Percentiles rank a stretch among this genome's conserved stretches.
phyloP scores from a whole-genome alignment of 1,139 yeast species.

The Kurtzmaniella natalensis region DNA sequence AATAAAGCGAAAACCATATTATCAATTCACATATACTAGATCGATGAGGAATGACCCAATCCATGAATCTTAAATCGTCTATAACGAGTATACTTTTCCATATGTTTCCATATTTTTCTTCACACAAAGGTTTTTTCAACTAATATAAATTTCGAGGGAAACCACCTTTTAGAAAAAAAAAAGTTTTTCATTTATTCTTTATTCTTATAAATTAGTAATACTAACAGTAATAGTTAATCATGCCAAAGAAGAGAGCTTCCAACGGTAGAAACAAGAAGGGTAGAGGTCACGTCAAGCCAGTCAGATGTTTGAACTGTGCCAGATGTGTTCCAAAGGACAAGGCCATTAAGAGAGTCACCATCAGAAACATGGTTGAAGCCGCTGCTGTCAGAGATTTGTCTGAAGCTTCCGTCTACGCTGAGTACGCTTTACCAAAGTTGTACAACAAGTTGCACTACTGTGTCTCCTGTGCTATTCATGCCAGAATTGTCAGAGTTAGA shows the following conservation, averaged over 20 bases:
- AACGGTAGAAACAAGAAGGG: constrained; percentile 99
- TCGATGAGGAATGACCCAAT: too few species aligned
- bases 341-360: constrained; percentile 99
- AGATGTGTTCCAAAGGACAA: constrained; percentile 99
- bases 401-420: constrained; percentile 98
- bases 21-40: too few species aligned
- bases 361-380: constrained; percentile 99
- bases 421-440: constrained; percentile 99
- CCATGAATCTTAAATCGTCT: too few species aligned
- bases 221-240: constrained; percentile 42
- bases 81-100: too few species aligned
- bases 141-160: too few species aligned
- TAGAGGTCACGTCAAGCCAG: constrained; percentile 99
- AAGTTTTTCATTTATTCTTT: neutral
- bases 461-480: constrained; percentile 99
- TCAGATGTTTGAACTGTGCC: constrained; percentile 99
- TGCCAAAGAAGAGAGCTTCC: constrained; percentile 99
- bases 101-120: too few species aligned
- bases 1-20: too few species aligned
- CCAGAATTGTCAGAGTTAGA: constrained; percentile 99
- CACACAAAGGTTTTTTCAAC: too few species aligned
- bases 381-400: constrained; percentile 99
- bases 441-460: constrained; percentile 99
- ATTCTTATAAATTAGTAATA: too few species aligned
- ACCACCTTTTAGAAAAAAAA: neutral